Evolutionary conservation across 805 yeast species (phyloP), one percentile per base, ranked within the genome.

Genomic region (Candida oleophila): DNA sequence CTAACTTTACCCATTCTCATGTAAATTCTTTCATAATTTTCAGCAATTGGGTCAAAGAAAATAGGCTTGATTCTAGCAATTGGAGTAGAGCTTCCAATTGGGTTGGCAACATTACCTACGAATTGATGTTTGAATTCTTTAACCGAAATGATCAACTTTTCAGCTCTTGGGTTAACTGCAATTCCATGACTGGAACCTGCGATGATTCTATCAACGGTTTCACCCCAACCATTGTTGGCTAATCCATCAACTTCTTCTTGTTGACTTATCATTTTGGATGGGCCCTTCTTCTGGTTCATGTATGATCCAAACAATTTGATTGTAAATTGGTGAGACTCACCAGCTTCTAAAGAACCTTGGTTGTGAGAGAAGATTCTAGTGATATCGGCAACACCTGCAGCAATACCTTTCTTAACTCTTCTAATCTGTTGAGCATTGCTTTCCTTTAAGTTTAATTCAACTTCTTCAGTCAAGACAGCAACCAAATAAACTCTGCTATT

Each of bases 341-440:
- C 83, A 15, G 84, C 64, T 9, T 76, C 69, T 43, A 81, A 67
- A 25, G 83, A 73, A 28, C 86, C 89, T 46, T 78, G 78, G 52
- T 78, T 79, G 49, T 78, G 74, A 5, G 89, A 78, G 58, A 89
- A 87, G 20, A 88, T 78, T 54, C 96, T 77, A 3, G 94, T 81
- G 42, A 89, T 83, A 65, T 89, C 96, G 34, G 89, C 79, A 14
- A 86, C 94, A 62, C 97, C 97, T 3, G 90, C 91, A 34, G 92
- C 94, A 14, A 89, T 80, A 47, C 96, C 96, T 58, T 84, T 83
- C 58, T 87, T 82, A 41, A 85, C 76, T 39, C 69, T 60, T 34
- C 64, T 62, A 18, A 80, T 52, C 32, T 61, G 69, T 16, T 66
- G 67, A 16, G 52, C 50, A 39, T 48, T 56, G 38, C 42, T 49